Evolutionary conservation across 306 rosid species (phyloP), one percentile per base, ranked within the genome.

Genomic region (Sicyos baderoa): DNA sequence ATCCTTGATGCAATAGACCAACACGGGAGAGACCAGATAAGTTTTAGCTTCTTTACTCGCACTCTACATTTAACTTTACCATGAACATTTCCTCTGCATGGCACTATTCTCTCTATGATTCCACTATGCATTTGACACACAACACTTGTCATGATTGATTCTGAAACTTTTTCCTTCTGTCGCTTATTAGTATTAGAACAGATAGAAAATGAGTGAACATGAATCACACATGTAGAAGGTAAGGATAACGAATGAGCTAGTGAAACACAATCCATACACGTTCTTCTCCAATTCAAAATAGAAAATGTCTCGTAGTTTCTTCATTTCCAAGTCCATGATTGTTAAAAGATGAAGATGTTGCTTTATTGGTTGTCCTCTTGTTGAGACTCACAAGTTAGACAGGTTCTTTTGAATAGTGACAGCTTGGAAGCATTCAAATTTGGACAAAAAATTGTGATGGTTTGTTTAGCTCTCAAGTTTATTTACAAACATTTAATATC

Each of bases 111-210:
- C 50, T 70, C 57, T 51, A 74, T 76, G 58, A 81, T 22, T 23
- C 71, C 37, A 22, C 87, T 70, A 40, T 55, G 54, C 72, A 63
- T 32, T 54, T 75, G 72, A 32, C 48, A 65, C 47, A 44, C n/a
- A 13, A 72, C 29, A 72, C 81, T 67, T 54, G 76, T 25, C 85
- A 78, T 83, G 73, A 68, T 64, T 75, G 44, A 68, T 16, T 49
- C 44, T 47, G 44, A 68, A 68, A 19, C 21, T 5, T 16, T 29
- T 47, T 48, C 16, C 22, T 68, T 68, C 52, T 18, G 18, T 63
- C 19, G 29, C 45, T 42, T 63, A 63, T 42, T 7, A 63, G 21
- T 17, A 32, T n/a, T 60, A 18, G 54, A 65, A 7, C 16, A 45
- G 70, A 65, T 65, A 65, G 70, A 18, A 44, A 19, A 5, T 44